Evolutionary conservation across 768 basidiomycete species (phyloP), one percentile per base, ranked within the genome.

Genomic region (Exsudoporus frostii): DNA sequence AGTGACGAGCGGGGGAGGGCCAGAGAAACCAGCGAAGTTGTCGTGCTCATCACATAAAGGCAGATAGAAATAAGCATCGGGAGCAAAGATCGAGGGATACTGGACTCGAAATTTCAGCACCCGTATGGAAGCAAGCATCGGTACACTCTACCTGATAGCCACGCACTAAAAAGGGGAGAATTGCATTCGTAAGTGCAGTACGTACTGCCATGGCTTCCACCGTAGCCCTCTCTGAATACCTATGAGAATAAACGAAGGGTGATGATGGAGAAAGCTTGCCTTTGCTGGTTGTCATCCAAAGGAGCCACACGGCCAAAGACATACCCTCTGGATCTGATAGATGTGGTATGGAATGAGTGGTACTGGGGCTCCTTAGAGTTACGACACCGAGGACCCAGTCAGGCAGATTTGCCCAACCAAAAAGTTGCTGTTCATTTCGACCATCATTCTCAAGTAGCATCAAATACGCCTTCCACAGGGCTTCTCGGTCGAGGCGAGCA

Each of bases 361-460:
- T 24, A 38, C 37, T 29, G 29, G 39, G 30, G n/a, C 48, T 57
- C 45, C 61, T 58, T 2, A 57, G 42, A 24, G 48, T 51, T 8
- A 55, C 43, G 30, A 53, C 63, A 8, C 55, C 60, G 7, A 60
- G n/a, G 2, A 67, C 43, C 64, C 68, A 71, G 15, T 55, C 55
- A 2, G 65, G 57, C 3, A 79, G 53, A 39, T 59, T 61, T 37
- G 79, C 79, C 74, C 77, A 80, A 20, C 61, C 52, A 20, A 69
- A 43, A 19, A 82, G 69, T 39, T 80, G 81, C 1, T 58, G 56
- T 47, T 71, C 68, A 53, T 82, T 82, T 53, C 65, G 64, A 20
- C 76, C 76, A 47, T 80, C 80, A 41, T 78, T 76, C 64, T 83
- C 82, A 22, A 76, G 64, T 42, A 82, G 57, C 79, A 84, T 81